phyloP scores from a whole-genome alignment of 1,284 basidiomycete genomes.

The Cutaneotrichosporon spelunceum region DNA sequence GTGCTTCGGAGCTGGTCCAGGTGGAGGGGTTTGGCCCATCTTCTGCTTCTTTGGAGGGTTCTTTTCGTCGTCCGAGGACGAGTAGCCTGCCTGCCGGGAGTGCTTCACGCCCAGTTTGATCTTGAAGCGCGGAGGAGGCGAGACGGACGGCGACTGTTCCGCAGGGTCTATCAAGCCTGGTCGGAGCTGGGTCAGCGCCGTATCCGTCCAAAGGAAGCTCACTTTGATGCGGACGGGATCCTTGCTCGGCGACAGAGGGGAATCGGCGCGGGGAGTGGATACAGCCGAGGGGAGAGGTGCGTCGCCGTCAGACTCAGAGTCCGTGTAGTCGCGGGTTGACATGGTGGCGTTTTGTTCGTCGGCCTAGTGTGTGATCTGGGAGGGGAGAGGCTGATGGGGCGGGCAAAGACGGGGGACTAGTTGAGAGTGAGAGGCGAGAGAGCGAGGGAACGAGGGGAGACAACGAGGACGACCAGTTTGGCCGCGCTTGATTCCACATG shows the following conservation, averaged over 20 bases:
- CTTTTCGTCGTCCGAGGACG: constrained; percentile 37
- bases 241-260: constrained; percentile 2
- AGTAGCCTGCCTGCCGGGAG: constrained; percentile 26
- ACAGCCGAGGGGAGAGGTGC: neutral
- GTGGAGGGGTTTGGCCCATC: constrained; percentile 14
- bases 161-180: constrained; percentile 15
- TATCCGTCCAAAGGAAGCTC: neutral
- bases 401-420: neutral
- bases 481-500: no score
- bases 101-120: constrained; percentile 38
- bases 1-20: constrained; percentile 18
- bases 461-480: no score
- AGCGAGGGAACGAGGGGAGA: no score
- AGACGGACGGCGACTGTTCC: constrained; percentile 9
- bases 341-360: neutral
- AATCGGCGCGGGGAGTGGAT: constrained; percentile 8
- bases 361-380: neutral
- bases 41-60: constrained; percentile 1
- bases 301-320: constrained; percentile 29
- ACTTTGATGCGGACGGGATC: constrained; percentile 10
- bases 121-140: constrained; percentile 40
- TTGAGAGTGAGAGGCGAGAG: neutral
- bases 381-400: neutral
- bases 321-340: constrained; percentile 33
- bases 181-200: constrained; percentile 7